Evolutionary conservation across 352 stramenopile genomes (phyloP), one percentile per base, ranked within the genome.

Genomic region (Phytopythium boreale): DNA sequence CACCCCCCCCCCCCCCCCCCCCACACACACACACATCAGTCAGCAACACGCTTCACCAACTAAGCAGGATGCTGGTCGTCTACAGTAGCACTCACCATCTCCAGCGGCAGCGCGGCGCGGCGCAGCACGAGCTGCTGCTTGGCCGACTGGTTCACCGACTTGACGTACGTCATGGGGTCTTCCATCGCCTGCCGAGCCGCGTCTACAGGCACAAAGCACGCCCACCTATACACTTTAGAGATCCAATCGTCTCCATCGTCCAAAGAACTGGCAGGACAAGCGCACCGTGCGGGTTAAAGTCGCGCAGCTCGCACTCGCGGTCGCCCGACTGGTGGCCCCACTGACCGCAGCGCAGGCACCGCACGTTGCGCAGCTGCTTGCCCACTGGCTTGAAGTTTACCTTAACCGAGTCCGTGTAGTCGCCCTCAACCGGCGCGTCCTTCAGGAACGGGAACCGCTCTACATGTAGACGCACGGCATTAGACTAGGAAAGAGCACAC

Each of bases 381-480:
- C 89, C 89, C 69, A 97, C 70, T 17, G 88, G 89, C 46, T 97
- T 88, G 66, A 97, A 97, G 46, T 93, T 94, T 11, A 97, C 88
- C 39, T 84, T 84, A 43, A 96, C 87, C 0, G 79, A 81, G 59
- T 86, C 71, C 4, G 89, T 89, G 72, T 93, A 96, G 36, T 82
- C 81, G 47, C 89, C 87, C 62, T 96, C 85, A 20, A 97, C 89
- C 4, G 89, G 89, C 19, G 89, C 89, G 63, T 95, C 81, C 63
- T 96, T 95, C 7, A 97, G 73, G n/a, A 96, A 87, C 26, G 89
- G 88, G 34, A 97, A 97, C 15, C 89, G 86, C 65, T 96, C 85
- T 72, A 37, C 46, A 61, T 3, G 8, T 17, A 53, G 14, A 2
- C n/a, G n/a, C n/a, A n/a, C 29, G 9, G 14, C 8, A 37, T 61